Evolutionary conservation across 179 eudicot species (phyloP).

Genomic region (Patellifolia procumbens): DNA sequence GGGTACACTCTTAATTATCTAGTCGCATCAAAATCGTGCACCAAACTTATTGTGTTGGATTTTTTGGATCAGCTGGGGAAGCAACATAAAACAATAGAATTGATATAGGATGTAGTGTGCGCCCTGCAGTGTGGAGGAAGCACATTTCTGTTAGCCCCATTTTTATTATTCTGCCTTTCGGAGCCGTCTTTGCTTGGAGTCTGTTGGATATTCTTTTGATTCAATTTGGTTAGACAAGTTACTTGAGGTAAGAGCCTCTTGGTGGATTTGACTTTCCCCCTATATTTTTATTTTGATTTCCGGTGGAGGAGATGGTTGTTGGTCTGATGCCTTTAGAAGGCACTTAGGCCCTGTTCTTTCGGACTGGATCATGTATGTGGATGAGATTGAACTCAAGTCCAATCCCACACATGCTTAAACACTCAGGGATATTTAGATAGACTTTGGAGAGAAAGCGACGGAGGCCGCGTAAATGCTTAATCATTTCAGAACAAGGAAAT

Average conservation of each 20-base stretch:
- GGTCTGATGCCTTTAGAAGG: too few species aligned
- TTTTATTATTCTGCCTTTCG: background rate
- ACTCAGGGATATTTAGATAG: too few species aligned
- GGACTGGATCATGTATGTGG: too few species aligned
- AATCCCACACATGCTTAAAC: too few species aligned
- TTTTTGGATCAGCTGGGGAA: background rate
- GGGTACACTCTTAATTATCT: too few species aligned
- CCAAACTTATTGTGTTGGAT: background rate
- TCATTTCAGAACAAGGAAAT: too few species aligned
- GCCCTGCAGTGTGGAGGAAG: background rate
- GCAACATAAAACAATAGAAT: background rate
- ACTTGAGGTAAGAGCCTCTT: background rate
- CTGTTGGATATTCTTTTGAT: background rate
- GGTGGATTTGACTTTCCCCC: background rate
- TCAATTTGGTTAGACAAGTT: background rate
- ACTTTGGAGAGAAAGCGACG: too few species aligned
- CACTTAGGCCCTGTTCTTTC: too few species aligned
- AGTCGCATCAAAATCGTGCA: background rate
- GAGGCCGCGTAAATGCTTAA: too few species aligned
- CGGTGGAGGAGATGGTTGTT: background rate
- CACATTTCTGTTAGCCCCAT: background rate
- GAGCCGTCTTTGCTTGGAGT: background rate
- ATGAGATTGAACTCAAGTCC: too few species aligned
- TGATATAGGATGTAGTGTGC: background rate
- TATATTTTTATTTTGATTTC: too few species aligned